Evolutionary conservation across 805 yeast genomes (phyloP), one percentile per base, ranked within the genome.

Genomic region (Myxozyma mucilagina): DNA sequence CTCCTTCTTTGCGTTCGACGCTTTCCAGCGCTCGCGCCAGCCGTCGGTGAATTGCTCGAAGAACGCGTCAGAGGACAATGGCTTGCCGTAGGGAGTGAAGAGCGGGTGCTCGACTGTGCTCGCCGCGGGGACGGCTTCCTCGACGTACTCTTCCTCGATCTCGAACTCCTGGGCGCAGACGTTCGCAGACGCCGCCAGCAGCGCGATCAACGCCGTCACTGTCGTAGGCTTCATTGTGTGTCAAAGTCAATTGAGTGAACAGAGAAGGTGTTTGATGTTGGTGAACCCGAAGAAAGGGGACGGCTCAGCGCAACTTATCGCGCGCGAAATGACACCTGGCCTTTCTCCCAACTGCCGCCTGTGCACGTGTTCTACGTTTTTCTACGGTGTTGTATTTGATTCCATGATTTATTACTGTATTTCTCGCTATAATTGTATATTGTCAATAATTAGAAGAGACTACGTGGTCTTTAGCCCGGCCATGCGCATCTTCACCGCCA

Each of bases 401-500:
- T 24, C 34, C 35, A 47, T 24, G 13, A 16, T 45, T 29, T 42
- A 7, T 24, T 45, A 45, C 35, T 3, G n/a, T 14, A 31, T 36
- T 36, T 36, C 13, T 10, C 39, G 13, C 39, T 36, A 13, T 36
- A n/a, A 9, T 13, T n/a, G 7, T n/a, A 9, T n/a, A n/a, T n/a
- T n/a, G n/a, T n/a, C n/a, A n/a, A n/a, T n/a, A n/a, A n/a, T n/a
- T n/a, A n/a, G n/a, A n/a, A n/a, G n/a, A n/a, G n/a, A n/a, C n/a
- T n/a, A n/a, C n/a, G n/a, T n/a, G n/a, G n/a, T 13, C 11, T 35
- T 9, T 35, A 13, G 39, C 39, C 39, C 39, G 39, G 39, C 39
- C 39, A 35, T 35, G 38, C 83, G 82, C 96, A 91, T 89, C 71
- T 87, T 87, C 41, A 92, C 82, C 0, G 94, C 96, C 66, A 92